phyloP scores from a whole-genome alignment of 2,329 filamentous ascomycete species.

The Fusarium sp. region DNA sequence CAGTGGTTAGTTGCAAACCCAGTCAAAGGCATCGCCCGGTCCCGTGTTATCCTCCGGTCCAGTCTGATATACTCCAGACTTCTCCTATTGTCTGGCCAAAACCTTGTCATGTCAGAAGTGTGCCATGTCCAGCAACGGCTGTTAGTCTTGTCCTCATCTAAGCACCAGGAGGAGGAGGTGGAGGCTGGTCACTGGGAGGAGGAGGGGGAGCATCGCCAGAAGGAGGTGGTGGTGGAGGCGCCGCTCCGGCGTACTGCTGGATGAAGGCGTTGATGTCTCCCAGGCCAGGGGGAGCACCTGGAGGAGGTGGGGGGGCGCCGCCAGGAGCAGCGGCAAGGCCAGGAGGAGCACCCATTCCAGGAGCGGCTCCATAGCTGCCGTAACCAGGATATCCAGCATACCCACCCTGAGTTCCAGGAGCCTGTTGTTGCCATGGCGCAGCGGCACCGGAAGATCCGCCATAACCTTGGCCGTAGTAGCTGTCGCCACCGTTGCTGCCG shows the following conservation, averaged over 20 bases:
- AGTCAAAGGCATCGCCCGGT: slow-evolving; percentile 26
- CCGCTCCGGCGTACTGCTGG: slow-evolving; percentile 71
- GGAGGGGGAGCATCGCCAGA: slow-evolving; percentile 69
- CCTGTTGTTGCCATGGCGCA: slow-evolving; percentile 69
- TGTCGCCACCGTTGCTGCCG: slow-evolving; percentile 42
- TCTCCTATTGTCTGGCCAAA: slow-evolving; percentile 9
- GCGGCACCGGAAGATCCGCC: slow-evolving; percentile 45
- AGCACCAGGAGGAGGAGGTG: slow-evolving; percentile 69
- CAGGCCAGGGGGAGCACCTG: slow-evolving; percentile 63
- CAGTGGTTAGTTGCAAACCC: slow-evolving; percentile 35
- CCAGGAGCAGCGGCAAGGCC: slow-evolving; percentile 58
- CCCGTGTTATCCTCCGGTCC: slow-evolving; percentile 1
- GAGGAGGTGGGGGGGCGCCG: slow-evolving; percentile 59
- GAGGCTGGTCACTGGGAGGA: slow-evolving; percentile 71
- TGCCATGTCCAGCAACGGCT: background rate
- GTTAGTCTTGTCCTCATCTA: slow-evolving; percentile 45
- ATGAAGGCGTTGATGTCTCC: slow-evolving; percentile 74
- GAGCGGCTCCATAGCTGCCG: slow-evolving; percentile 61
- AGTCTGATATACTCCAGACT: background rate
- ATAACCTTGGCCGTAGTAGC: slow-evolving; percentile 48
- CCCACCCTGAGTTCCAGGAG: slow-evolving; percentile 63
- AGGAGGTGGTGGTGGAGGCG: slow-evolving; percentile 70
- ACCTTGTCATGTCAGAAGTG: slow-evolving; percentile 18
- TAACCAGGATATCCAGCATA: slow-evolving; percentile 67
- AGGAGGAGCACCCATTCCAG: slow-evolving; percentile 55